These are phyloP conservation scores for Blastobotrys serpentis DNA, from an alignment of 1,139 yeast genomes.

Conservation along the genomic window DNA sequence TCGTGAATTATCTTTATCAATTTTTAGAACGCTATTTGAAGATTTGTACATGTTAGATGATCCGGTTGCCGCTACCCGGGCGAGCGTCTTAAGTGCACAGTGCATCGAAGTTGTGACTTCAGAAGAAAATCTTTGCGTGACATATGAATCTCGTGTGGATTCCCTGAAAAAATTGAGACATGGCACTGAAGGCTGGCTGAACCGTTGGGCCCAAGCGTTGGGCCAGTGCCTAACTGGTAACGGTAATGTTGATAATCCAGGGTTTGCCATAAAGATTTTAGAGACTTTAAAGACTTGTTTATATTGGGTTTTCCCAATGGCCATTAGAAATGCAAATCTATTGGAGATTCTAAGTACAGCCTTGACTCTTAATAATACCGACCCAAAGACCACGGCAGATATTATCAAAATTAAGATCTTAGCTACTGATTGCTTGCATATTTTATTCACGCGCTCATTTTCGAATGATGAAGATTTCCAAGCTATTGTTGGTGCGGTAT, in stretches of 20 bases:
- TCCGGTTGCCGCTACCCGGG: slow-evolving; percentile 79
- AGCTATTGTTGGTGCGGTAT: slow-evolving; percentile 76
- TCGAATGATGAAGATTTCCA: slow-evolving; percentile 69
- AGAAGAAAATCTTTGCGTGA: slow-evolving; percentile 56
- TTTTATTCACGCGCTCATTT: slow-evolving; percentile 80
- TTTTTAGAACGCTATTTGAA: slow-evolving; percentile 84
- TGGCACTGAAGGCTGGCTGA: slow-evolving; percentile 82
- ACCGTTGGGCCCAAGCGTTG: slow-evolving; percentile 67
- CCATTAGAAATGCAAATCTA: slow-evolving; percentile 66
- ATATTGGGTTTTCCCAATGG: slow-evolving; percentile 84
- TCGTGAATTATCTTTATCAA: slow-evolving; percentile 75
- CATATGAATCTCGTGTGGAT: slow-evolving; percentile 68
- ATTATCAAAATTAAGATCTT: slow-evolving; percentile 70
- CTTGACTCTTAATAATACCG: slow-evolving; percentile 48
- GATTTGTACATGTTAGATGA: slow-evolving; percentile 93
- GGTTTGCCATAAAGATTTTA: slow-evolving; percentile 63
- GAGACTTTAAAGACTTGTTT: slow-evolving; percentile 86
- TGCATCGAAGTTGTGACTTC: slow-evolving; percentile 84
- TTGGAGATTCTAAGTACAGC: slow-evolving; percentile 65
- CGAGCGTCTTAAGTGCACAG: slow-evolving; percentile 73
- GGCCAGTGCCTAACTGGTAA: slow-evolving; percentile 42
- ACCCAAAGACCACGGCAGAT: slow-evolving; percentile 28
- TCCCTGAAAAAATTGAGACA: slow-evolving; percentile 41
- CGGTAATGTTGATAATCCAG: slow-evolving; percentile 38
- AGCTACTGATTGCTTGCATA: slow-evolving; percentile 89